Conservation (phyloP, 345 rosid genomes). For the Camelina laxa region DNA sequence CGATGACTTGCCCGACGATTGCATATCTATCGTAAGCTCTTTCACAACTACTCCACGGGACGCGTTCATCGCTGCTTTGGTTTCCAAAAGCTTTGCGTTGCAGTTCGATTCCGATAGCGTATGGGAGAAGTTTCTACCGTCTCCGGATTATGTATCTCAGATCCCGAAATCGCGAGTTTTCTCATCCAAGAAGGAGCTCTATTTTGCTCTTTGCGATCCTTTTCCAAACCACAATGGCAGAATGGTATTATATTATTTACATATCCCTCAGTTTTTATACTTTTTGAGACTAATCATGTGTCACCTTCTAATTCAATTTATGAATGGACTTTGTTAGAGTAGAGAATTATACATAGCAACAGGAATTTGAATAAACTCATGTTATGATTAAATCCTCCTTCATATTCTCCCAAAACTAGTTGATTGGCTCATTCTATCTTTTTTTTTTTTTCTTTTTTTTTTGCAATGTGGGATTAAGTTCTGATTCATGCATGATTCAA, state of each 20-base stretch:
- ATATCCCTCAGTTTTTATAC: not conserved
- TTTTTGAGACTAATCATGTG: not conserved
- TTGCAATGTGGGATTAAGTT: not conserved
- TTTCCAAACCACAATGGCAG: constrained; percentile 44
- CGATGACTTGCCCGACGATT: constrained; percentile 36
- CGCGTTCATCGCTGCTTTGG: constrained; percentile 46
- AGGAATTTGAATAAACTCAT: too few species aligned
- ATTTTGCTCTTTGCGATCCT: constrained; percentile 49
- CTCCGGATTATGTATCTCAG: constrained; percentile 36
- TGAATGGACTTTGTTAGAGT: too few species aligned
- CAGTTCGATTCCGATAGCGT: constrained; percentile 50
- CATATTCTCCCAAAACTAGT: too few species aligned
- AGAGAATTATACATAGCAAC: too few species aligned
- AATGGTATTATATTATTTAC: not conserved
- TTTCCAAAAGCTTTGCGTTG: constrained; percentile 47
- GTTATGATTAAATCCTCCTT: too few species aligned
- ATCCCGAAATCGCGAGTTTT: not conserved
- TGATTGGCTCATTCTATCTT: too few species aligned
- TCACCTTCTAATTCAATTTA: too few species aligned
- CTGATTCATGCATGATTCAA: not conserved
- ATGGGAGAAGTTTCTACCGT: constrained; percentile 59
- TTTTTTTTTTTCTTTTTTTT: too few species aligned
- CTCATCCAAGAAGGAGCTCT: constrained; percentile 53
- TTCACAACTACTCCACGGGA: constrained; percentile 48
- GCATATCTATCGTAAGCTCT: constrained; percentile 51